These are phyloP conservation scores for Sherardia arvensis DNA, from an alignment of 257 asterid species.

Conservation along the genomic window DNA sequence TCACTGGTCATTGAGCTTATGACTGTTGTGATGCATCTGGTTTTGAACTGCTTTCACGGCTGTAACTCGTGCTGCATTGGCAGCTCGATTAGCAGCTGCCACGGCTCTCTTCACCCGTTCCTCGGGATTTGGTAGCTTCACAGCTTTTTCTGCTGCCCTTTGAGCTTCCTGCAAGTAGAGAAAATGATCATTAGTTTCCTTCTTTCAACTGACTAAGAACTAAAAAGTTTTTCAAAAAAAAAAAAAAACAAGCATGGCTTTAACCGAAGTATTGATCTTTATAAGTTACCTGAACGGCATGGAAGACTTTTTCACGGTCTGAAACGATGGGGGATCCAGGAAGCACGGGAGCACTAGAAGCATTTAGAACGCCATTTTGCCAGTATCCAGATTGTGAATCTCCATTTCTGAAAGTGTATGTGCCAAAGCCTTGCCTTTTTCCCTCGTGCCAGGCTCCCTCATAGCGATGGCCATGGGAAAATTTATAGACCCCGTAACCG, in stretches of 20 bases:
- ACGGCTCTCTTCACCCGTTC: slow-evolving; percentile 36
- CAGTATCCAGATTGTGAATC: slow-evolving; percentile 65
- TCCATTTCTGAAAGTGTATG: slow-evolving; percentile 58
- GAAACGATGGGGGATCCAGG: slow-evolving; percentile 19
- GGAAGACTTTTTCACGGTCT: slow-evolving; percentile 39
- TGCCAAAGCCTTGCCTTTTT: slow-evolving; percentile 63
- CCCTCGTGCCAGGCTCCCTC: slow-evolving; percentile 96
- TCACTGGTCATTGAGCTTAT: slow-evolving; percentile 5
- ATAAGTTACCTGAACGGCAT: slow-evolving; percentile 63
- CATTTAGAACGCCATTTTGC: slow-evolving; percentile 51
- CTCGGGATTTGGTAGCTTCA: slow-evolving; percentile 19
- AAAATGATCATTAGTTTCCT: background rate
- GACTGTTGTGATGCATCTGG: slow-evolving; percentile 23
- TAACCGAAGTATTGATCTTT: background rate
- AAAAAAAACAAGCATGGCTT: background rate
- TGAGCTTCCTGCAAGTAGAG: slow-evolving; percentile 30
- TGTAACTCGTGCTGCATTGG: slow-evolving; percentile 46
- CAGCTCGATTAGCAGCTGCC: slow-evolving; percentile 38
- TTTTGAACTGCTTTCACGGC: slow-evolving; percentile 45
- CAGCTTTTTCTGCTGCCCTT: slow-evolving; percentile 29
- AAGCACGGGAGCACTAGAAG: slow-evolving; percentile 17
- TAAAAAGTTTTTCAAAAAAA: too few relatives aligned
- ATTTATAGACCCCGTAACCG: slow-evolving; percentile 71
- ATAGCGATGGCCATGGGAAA: slow-evolving; percentile 60
- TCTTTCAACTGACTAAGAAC: background rate